Base-by-base conservation (phyloP, 2,329 filamentous ascomycete species). In the Orbilia quercus region DNA sequence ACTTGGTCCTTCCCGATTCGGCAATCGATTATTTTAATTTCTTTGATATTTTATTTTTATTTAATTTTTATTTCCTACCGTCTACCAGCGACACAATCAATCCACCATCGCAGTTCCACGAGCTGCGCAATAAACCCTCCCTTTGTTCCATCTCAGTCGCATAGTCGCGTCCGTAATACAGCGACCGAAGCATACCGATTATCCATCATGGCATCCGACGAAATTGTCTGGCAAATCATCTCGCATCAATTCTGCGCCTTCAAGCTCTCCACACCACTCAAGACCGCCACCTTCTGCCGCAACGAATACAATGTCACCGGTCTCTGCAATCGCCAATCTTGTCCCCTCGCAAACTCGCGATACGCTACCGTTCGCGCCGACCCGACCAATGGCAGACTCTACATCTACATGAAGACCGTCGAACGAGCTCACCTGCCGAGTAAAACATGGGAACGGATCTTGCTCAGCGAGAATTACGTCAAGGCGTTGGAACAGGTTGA, bases 141-240 rank as follows among this genome's bases (percentile, higher is more conserved):
- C 42, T 9, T 11, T 9, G 2, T n/a, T 23, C 31, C 12, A 2
- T 23, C 34, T 7, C 2, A 38, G 28, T 23, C 38, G 20, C 44
- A 11, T 22, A 48, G 3, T n/a, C 20, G 9, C 23, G 18, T 16
- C 22, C 16, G n/a, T n/a, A n/a, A n/a, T n/a, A n/a, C 40, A 34
- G 20, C 23, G 55, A 60, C 77, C 75, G 9, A 18, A 45, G 28
- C 5, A 31, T 31, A 31, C 9, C n/a, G n/a, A 11, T 25, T n/a
- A 2, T 50, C 2, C 79, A 82, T 71, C 66, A 96, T 95, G 91
- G 88, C 91, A 69, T 96, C 92, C 75, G 94, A 98, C 84, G 94
- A 98, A 82, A 96, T 98, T 76, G 90, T 98, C 76, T 99, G 95
- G 95, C 89, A 93, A 81, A 91, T 97, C 67, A 96, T 97, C 77